A percentile compares a stretch with the other conserved stretches of the same genome.
phyloP scores from a whole-genome alignment of 2,329 filamentous ascomycete species.

The Neoscytalidium dimidiatum region DNA sequence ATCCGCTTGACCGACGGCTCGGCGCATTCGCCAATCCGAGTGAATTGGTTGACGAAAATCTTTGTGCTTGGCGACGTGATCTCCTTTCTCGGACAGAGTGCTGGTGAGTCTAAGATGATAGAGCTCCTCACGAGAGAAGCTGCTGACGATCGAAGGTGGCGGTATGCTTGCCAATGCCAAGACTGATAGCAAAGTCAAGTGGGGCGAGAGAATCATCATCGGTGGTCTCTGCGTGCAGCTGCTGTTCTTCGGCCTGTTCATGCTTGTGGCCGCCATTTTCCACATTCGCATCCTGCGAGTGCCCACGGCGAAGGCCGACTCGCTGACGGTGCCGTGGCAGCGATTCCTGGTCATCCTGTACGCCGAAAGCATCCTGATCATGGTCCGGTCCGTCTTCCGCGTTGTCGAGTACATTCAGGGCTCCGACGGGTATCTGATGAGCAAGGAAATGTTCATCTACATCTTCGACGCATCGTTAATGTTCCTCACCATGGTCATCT shows the following conservation, averaged over 20 bases:
- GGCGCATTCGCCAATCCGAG: conserved; percentile 35
- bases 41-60: conserved; percentile 41
- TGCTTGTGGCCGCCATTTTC: conserved; percentile 35
- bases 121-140: neutral
- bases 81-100: conserved; percentile 44
- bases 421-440: conserved; percentile 45
- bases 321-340: conserved; percentile 21
- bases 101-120: neutral
- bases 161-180: conserved; percentile 1
- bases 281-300: conserved; percentile 26
- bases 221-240: conserved; percentile 55
- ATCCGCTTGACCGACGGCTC: conserved; percentile 38
- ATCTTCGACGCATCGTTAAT: conserved; percentile 51
- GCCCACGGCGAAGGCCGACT: conserved; percentile 22
- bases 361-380: conserved; percentile 46
- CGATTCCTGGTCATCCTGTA: conserved; percentile 48
- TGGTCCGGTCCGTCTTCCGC: conserved; percentile 52
- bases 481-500: conserved; percentile 44
- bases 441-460: conserved; percentile 50
- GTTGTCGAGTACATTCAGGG: conserved; percentile 53
- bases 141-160: neutral
- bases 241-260: conserved; percentile 54
- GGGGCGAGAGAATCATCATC: conserved; percentile 48
- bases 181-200: neutral
- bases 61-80: conserved; percentile 46